These are phyloP conservation scores for Aspergillus nanangensis DNA, from an alignment of 495 filamentous ascomycete species.

Conservation along the genomic window DNA sequence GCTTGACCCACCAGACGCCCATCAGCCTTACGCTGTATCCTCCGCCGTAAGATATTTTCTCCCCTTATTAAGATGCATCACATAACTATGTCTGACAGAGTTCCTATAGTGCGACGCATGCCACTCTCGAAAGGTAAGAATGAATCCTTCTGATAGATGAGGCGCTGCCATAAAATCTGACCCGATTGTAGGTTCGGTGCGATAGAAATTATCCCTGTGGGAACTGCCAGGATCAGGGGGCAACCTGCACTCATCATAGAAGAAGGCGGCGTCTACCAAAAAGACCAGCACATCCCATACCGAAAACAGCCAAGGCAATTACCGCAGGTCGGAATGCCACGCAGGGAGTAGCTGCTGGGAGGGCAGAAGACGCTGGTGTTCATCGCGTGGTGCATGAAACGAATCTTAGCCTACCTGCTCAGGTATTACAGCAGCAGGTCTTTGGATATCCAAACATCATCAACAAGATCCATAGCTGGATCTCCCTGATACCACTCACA, in stretches of 20 bases:
- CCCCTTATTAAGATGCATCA: no score
- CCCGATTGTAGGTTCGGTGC: constrained; percentile 16
- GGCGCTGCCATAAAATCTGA: neutral
- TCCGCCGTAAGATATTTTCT: no score
- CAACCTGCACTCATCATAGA: constrained; percentile 6
- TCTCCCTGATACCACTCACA: neutral
- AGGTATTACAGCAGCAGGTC: neutral
- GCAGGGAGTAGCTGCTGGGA: neutral
- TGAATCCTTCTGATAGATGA: neutral
- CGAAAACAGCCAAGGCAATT: neutral
- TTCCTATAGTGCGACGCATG: constrained; percentile 16
- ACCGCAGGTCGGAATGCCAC: neutral
- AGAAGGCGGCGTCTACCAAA: constrained; percentile 7
- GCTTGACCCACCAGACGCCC: no score
- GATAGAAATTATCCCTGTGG: constrained; percentile 17
- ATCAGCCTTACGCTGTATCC: no score
- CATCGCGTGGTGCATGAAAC: no score
- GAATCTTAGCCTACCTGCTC: no score
- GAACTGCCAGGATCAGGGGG: constrained; percentile 17
- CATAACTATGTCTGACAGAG: no score
- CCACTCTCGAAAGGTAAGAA: constrained; percentile 19
- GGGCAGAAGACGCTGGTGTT: no score
- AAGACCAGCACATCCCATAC: neutral
- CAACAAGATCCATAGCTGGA: neutral
- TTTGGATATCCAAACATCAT: neutral